phyloP scores from a whole-genome alignment of 2,329 filamentous ascomycete genomes.

The Colletotrichum camelliae region DNA sequence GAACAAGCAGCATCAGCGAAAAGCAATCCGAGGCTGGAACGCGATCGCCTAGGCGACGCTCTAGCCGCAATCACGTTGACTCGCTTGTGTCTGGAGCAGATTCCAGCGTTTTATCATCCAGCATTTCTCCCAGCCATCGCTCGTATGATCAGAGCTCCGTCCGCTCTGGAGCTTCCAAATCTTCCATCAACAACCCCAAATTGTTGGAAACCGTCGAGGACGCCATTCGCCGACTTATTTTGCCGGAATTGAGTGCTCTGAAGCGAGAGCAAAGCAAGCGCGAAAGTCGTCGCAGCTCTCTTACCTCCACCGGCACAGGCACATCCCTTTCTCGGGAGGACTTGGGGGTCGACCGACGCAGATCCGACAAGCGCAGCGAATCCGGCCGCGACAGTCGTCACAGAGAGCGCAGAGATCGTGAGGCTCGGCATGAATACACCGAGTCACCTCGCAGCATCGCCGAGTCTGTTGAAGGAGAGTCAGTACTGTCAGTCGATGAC shows the following conservation, averaged over 20 bases:
- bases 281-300: conserved; percentile 71
- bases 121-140: conserved; percentile 58
- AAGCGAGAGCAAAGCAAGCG: conserved; percentile 88
- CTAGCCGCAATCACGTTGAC: conserved; percentile 58
- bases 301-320: conserved; percentile 55
- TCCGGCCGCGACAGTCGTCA: conserved; percentile 55
- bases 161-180: conserved; percentile 57
- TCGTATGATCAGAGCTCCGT: conserved; percentile 61
- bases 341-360: conserved; percentile 63
- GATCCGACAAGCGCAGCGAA: conserved; percentile 61
- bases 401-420: conserved; percentile 43
- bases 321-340: conserved; percentile 60
- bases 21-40: conserved; percentile 48
- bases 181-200: conserved; percentile 91
- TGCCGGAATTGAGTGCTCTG: conserved; percentile 89
- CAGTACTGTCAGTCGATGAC: conserved; percentile 42
- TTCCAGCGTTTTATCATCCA: conserved; percentile 60
- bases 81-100: conserved; percentile 58
- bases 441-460: conserved; percentile 55
- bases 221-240: conserved; percentile 85
- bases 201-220: conserved; percentile 91
- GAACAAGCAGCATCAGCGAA: conserved; percentile 55
- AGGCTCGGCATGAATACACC: conserved; percentile 60
- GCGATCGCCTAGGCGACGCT: conserved; percentile 53
- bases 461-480: conserved; percentile 48